Percentiles rank a stretch among this genome's conserved stretches.
Conservation (phyloP, 495 filamentous ascomycete genomes). For the Tuber magnatum region DNA sequence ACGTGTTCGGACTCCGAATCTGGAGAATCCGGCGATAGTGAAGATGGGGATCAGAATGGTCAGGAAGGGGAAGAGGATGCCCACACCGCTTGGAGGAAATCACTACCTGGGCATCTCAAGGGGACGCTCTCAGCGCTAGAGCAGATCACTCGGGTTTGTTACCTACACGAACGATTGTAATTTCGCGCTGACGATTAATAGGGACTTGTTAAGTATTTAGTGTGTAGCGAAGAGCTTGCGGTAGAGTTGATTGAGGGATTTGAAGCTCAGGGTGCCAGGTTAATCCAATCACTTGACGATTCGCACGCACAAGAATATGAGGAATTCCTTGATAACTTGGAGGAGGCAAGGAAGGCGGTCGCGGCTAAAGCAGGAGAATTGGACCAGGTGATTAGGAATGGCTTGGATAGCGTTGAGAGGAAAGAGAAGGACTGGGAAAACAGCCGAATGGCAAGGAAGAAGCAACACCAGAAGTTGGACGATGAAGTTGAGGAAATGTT, state of each 20-base stretch:
- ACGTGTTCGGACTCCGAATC: background rate
- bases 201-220: slow-evolving; percentile 33
- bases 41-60: background rate
- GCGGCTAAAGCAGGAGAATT: slow-evolving; percentile 6
- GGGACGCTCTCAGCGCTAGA: slow-evolving; percentile 32
- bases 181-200: slow-evolving; percentile 11
- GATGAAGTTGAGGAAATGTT: background rate
- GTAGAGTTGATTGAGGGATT: slow-evolving; percentile 26
- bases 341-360: slow-evolving; percentile 17
- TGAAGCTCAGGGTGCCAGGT: slow-evolving; percentile 25
- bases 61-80: slow-evolving; percentile 12
- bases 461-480: background rate
- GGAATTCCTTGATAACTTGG: slow-evolving; percentile 18
- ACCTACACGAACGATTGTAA: background rate
- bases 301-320: slow-evolving; percentile 29
- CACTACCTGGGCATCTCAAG: slow-evolving; percentile 30
- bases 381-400: slow-evolving; percentile 9
- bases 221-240: slow-evolving; percentile 34
- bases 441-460: background rate
- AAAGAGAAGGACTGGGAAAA: background rate
- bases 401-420: slow-evolving; percentile 7
- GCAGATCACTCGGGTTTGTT: slow-evolving; percentile 31
- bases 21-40: slow-evolving; percentile 7
- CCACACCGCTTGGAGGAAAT: slow-evolving; percentile 21
- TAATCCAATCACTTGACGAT: slow-evolving; percentile 15